These are phyloP conservation scores for Suhomyces sp. DNA, from an alignment of 805 yeast species.

Conservation along the genomic window DNA sequence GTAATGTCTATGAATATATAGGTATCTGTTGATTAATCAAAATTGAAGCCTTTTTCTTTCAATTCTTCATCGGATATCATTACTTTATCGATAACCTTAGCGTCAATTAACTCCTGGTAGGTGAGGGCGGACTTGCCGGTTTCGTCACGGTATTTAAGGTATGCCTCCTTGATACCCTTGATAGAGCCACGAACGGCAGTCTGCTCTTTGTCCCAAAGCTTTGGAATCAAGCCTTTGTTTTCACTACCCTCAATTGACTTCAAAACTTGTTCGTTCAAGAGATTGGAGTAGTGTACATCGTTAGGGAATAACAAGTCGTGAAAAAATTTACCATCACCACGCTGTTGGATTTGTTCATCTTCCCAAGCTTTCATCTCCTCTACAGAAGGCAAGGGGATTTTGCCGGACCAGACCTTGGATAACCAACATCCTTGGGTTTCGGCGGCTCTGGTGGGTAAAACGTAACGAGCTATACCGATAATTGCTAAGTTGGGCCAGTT, in stretches of 20 bases:
- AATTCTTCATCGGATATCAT: constrained; percentile 16
- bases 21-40: neutral
- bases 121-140: constrained; percentile 37
- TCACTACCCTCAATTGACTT: constrained; percentile 9
- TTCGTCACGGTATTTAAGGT: constrained; percentile 35
- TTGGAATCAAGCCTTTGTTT: constrained; percentile 44
- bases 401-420: constrained; percentile 42
- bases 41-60: constrained; percentile 13
- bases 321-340: constrained; percentile 22
- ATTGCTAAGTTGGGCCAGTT: constrained; percentile 45
- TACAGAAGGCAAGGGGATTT: constrained; percentile 37
- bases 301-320: constrained; percentile 49
- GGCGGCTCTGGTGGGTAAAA: constrained; percentile 50
- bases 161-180: constrained; percentile 44
- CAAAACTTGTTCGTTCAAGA: constrained; percentile 23
- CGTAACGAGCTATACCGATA: constrained; percentile 42
- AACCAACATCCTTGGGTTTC: constrained; percentile 47
- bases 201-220: constrained; percentile 50
- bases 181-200: constrained; percentile 41
- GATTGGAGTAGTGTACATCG: constrained; percentile 59
- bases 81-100: constrained; percentile 13
- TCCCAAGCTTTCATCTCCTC: constrained; percentile 35
- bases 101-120: constrained; percentile 38
- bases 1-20: neutral
- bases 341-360: constrained; percentile 20